Conservation (phyloP, 169 alveolate species). For the Plasmodium reichenowi region DNA sequence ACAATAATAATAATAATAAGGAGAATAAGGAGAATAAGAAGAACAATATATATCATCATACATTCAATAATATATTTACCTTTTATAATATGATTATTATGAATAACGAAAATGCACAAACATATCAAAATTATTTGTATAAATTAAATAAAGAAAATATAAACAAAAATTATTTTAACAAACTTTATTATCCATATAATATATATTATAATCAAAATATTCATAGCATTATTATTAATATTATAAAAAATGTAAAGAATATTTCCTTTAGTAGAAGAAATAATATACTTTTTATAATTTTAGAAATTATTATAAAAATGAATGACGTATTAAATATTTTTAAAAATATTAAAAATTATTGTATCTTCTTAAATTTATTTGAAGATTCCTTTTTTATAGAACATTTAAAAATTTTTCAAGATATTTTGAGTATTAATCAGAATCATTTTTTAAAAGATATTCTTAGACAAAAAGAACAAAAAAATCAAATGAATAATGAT, state of each 20-base stretch:
- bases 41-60: too few relatives aligned
- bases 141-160: neutral
- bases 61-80: too few relatives aligned
- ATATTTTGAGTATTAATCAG: neutral
- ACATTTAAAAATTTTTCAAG: neutral
- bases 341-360: neutral
- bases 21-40: neutral
- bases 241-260: constrained; percentile 42
- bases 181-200: too few relatives aligned
- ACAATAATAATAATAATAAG: neutral
- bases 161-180: too few relatives aligned
- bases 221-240: constrained; percentile 20
- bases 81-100: too few relatives aligned
- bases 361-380: constrained; percentile 24
- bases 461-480: neutral
- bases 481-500: neutral
- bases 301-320: constrained; percentile 14
- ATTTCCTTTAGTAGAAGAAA: constrained; percentile 56
- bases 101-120: too few relatives aligned
- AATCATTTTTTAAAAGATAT: neutral
- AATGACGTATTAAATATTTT: constrained; percentile 10
- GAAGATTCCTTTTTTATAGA: constrained; percentile 31
- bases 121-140: neutral
- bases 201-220: neutral
- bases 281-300: constrained; percentile 5